phyloP scores from a whole-genome alignment of 768 basidiomycete genomes.

The Sarcodon aspratus region DNA sequence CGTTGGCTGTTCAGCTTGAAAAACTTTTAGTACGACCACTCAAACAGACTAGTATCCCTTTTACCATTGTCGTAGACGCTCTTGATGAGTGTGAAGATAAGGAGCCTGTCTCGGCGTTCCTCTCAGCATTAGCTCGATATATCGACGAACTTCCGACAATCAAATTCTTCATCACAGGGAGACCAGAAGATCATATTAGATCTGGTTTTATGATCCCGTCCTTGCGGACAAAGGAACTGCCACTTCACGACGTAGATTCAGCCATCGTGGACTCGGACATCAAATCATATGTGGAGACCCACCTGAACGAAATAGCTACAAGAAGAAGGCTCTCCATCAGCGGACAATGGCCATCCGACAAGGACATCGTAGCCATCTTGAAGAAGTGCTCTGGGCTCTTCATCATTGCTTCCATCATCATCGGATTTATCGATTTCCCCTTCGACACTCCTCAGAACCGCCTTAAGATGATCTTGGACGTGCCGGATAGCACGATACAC shows the following conservation, averaged over 20 bases:
- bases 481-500: not conserved
- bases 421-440: not conserved
- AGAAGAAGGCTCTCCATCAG: not conserved
- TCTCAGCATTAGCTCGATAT: not conserved
- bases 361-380: not conserved
- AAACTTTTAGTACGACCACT: slow-evolving; percentile 8
- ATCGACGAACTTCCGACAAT: not conserved
- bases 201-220: not conserved
- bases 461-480: not conserved
- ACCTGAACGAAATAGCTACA: not conserved
- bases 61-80: slow-evolving; percentile 25
- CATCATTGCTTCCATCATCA: not conserved
- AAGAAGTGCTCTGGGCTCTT: not conserved
- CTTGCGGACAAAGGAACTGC: not conserved
- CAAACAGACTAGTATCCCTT: not conserved
- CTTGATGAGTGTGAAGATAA: slow-evolving; percentile 21
- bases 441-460: not conserved
- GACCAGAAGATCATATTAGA: not conserved
- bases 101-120: not conserved
- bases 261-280: not conserved
- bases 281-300: not conserved
- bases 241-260: not conserved
- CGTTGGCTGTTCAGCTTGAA: not conserved
- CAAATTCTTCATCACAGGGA: not conserved
- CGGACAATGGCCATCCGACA: not conserved